Evolutionary conservation across 208 protist genomes (phyloP).

Genomic region (Trypanosoma cruzi): DNA sequence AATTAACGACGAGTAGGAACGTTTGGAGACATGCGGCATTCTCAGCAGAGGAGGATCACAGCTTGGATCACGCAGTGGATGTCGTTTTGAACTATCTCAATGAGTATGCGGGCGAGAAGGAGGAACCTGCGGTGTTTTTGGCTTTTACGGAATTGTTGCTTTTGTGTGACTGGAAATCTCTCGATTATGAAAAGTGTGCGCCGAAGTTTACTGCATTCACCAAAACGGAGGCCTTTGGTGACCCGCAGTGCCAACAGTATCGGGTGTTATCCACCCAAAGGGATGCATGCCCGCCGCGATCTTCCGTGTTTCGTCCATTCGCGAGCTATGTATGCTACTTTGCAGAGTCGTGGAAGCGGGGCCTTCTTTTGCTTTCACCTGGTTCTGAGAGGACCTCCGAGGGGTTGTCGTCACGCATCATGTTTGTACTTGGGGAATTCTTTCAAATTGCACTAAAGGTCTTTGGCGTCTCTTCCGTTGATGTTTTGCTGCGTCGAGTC

Average conservation of each 20-base stretch:
- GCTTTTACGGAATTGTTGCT: constrained; percentile 31
- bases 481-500: constrained; percentile 21
- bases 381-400: neutral
- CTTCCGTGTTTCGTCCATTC: constrained; percentile 6
- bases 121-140: constrained; percentile 16
- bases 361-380: neutral
- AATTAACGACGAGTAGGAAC: neutral
- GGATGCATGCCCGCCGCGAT: neutral
- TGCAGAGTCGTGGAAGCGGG: constrained; percentile 24
- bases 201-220: neutral
- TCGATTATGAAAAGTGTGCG: constrained; percentile 10
- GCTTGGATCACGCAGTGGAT: neutral
- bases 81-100: constrained; percentile 23
- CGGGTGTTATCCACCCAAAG: neutral
- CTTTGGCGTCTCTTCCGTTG: constrained; percentile 27
- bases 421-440: constrained; percentile 22
- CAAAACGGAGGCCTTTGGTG: neutral
- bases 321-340: constrained; percentile 8
- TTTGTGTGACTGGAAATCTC: constrained; percentile 28
- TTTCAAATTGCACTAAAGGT: constrained; percentile 10
- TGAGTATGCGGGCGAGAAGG: constrained; percentile 24
- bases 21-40: neutral
- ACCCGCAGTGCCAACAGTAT: neutral
- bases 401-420: constrained; percentile 14
- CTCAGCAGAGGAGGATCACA: neutral